Percentiles rank a stretch among this genome's conserved stretches.
Evolutionary conservation across 2,329 filamentous ascomycete species (phyloP).

Genomic region (Alternaria postmessia): DNA sequence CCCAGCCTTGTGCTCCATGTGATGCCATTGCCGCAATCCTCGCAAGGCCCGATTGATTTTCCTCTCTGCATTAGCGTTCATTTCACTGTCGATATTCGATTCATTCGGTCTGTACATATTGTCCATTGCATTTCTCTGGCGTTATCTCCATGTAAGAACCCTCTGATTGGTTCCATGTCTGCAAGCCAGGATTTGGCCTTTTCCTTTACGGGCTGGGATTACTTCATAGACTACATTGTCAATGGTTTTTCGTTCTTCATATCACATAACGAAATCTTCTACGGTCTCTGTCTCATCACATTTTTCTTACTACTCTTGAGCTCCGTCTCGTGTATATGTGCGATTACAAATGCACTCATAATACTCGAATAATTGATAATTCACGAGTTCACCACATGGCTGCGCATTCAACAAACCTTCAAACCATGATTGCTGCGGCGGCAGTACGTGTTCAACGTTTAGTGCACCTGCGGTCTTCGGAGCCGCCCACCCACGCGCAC

Average conservation of each 20-base stretch:
- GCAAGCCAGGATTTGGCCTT: constrained; percentile 9
- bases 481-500: background rate
- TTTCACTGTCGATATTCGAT: constrained; percentile 35
- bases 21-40: constrained; percentile 39
- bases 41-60: constrained; percentile 28
- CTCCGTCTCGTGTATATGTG: background rate
- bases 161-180: constrained; percentile 32
- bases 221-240: constrained; percentile 10
- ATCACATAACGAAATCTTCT: background rate
- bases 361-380: constrained; percentile 1
- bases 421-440: background rate
- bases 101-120: constrained; percentile 28
- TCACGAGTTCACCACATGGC: background rate
- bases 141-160: constrained; percentile 36
- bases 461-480: constrained; percentile 1
- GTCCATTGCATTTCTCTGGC: constrained; percentile 27
- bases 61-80: constrained; percentile 10
- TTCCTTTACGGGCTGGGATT: constrained; percentile 5
- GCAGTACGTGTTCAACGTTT: background rate
- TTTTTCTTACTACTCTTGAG: background rate
- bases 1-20: constrained; percentile 31
- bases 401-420: background rate
- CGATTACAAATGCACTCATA: background rate
- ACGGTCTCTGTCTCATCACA: background rate
- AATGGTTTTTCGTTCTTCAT: constrained; percentile 5